Evolutionary conservation across 2,329 filamentous ascomycete species (phyloP).

Genomic region (Calonectria crousiana): DNA sequence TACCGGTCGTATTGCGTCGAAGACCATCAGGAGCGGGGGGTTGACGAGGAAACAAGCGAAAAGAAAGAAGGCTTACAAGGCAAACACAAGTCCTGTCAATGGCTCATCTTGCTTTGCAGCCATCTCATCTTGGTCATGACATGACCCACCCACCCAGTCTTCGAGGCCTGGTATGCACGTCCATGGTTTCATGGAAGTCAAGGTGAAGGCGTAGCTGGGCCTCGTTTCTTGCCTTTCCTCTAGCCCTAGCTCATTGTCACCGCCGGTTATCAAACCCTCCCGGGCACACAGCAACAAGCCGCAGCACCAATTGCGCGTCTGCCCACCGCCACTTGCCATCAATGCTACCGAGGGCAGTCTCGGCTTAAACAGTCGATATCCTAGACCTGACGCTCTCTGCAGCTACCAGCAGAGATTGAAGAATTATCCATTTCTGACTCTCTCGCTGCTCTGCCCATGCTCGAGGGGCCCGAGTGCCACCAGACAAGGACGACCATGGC

Average conservation of each 20-base stretch:
- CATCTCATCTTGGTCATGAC: constrained; percentile 21
- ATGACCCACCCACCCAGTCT: constrained; percentile 29
- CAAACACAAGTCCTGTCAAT: not conserved
- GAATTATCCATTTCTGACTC: not conserved
- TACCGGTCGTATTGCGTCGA: not conserved
- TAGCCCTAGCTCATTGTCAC: constrained; percentile 28
- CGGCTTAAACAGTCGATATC: not conserved
- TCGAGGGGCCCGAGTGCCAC: constrained; percentile 5
- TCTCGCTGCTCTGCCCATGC: not conserved
- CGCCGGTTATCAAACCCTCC: constrained; percentile 3
- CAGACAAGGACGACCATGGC: constrained; percentile 10
- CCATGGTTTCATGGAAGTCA: constrained; percentile 41
- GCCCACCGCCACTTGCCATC: constrained; percentile 10
- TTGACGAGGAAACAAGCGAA: constrained; percentile 12
- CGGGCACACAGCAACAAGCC: not conserved
- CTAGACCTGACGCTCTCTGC: not conserved
- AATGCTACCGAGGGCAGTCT: not conserved
- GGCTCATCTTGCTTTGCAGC: constrained; percentile 29
- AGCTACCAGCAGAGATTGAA: not conserved
- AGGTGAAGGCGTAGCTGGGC: constrained; percentile 12
- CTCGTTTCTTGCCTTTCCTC: constrained; percentile 1
- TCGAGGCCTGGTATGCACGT: constrained; percentile 31
- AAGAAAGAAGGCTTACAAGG: not conserved
- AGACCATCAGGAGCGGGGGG: not conserved
- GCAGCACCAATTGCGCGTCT: not conserved